Evolutionary conservation across 2,329 filamentous ascomycete species (phyloP).

Genomic region (Cordyceps farinosa): DNA sequence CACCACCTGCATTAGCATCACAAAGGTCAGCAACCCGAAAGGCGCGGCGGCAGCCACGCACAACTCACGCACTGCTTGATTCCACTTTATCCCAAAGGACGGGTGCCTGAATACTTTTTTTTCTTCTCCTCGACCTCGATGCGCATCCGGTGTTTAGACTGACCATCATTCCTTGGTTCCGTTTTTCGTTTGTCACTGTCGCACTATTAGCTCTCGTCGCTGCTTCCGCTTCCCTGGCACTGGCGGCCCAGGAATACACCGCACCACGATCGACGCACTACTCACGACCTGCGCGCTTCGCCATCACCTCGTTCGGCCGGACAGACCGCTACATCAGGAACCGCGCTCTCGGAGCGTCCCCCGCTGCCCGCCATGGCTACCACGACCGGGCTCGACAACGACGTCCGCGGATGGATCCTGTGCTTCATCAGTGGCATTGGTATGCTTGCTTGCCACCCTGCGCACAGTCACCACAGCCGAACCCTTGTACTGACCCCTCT

Average conservation of each 20-base stretch:
- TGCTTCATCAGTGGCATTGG: slow-evolving; percentile 73
- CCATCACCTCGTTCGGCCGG: not conserved
- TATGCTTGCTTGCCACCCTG: slow-evolving; percentile 35
- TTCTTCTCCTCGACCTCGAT: not conserved
- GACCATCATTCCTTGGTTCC: not conserved
- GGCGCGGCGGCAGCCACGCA: slow-evolving; percentile 2
- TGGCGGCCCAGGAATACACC: not conserved
- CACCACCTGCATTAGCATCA: slow-evolving; percentile 8
- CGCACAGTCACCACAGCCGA: slow-evolving; percentile 6
- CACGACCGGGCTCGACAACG: slow-evolving; percentile 56
- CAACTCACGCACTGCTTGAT: slow-evolving; percentile 3
- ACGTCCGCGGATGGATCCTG: slow-evolving; percentile 93
- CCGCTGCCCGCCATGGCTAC: slow-evolving; percentile 4
- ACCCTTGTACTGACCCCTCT: slow-evolving; percentile 20
- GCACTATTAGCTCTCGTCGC: not conserved
- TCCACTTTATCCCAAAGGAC: not conserved
- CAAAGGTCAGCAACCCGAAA: slow-evolving; percentile 3
- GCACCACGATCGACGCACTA: not conserved
- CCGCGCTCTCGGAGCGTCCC: not conserved
- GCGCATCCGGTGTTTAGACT: not conserved
- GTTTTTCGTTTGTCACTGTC: not conserved
- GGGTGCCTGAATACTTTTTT: not conserved
- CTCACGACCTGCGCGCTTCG: not conserved
- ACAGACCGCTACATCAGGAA: not conserved
- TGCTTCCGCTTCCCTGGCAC: not conserved